These are phyloP conservation scores for Boehmeria nivea DNA, from an alignment of 306 rosid species.

Conservation along the genomic window DNA sequence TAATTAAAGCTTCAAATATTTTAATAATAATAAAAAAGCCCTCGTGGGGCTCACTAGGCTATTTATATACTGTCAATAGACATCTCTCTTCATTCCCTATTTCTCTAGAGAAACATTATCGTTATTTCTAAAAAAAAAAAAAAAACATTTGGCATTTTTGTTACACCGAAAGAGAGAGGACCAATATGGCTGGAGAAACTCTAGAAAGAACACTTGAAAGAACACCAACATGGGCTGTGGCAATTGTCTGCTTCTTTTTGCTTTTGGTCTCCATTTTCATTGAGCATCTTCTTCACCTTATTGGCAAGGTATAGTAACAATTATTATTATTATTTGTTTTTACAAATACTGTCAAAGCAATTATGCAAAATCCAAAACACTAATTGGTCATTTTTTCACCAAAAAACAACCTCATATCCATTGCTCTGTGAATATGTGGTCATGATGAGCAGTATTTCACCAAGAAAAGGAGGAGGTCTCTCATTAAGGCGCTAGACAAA, in stretches of 20 bases:
- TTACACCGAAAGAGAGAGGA: no score
- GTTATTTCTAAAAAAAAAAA: background rate
- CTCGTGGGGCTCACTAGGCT: no score
- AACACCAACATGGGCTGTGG: slow-evolving; percentile 65
- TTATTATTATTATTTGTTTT: background rate
- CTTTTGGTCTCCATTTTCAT: slow-evolving; percentile 35
- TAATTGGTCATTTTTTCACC: no score
- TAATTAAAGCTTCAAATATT: no score
- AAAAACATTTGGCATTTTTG: background rate
- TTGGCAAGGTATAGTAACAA: slow-evolving; percentile 32
- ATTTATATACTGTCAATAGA: no score
- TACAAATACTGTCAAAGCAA: no score
- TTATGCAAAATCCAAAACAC: no score
- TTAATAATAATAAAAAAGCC: no score
- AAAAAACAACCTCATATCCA: background rate
- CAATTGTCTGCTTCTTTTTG: slow-evolving; percentile 41
- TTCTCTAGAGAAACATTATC: background rate
- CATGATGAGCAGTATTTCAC: slow-evolving; percentile 40
- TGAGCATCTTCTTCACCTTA: slow-evolving; percentile 36
- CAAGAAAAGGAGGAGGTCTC: slow-evolving; percentile 35
- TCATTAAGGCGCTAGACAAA: slow-evolving; percentile 42
- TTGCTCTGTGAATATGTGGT: no score
- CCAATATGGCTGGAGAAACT: slow-evolving; percentile 20
- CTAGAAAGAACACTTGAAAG: slow-evolving; percentile 32
- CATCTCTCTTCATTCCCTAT: background rate